phyloP scores from a whole-genome alignment of 805 yeast species.

The Blastobotrys americana region DNA sequence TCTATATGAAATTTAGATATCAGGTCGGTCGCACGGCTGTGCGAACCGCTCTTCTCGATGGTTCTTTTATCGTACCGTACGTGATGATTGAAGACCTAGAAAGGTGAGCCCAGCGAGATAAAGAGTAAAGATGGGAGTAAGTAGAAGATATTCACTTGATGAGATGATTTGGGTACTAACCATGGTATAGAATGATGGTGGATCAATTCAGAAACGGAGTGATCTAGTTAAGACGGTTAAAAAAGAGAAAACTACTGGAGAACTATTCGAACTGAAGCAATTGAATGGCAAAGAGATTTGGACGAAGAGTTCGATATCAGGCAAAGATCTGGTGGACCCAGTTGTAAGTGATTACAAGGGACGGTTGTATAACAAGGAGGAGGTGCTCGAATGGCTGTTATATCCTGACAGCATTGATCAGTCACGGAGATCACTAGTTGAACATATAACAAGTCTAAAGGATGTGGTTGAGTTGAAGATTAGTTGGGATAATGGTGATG shows the following conservation, averaged over 20 bases:
- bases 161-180: background rate
- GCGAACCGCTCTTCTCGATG: background rate
- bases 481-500: slow-evolving; percentile 13
- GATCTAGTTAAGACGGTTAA: slow-evolving; percentile 36
- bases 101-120: background rate
- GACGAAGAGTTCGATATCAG: slow-evolving; percentile 42
- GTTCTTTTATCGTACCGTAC: background rate
- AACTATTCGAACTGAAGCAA: slow-evolving; percentile 21
- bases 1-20: background rate
- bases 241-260: slow-evolving; percentile 19
- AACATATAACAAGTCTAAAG: slow-evolving; percentile 35
- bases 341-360: slow-evolving; percentile 65
- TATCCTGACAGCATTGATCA: slow-evolving; percentile 26
- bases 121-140: slow-evolving; percentile 14
- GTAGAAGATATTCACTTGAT: background rate
- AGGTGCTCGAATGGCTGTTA: slow-evolving; percentile 48
- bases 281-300: slow-evolving; percentile 31
- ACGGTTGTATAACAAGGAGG: slow-evolving; percentile 51
- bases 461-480: slow-evolving; percentile 39
- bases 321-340: slow-evolving; percentile 38
- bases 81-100: background rate
- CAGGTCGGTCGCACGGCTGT: background rate
- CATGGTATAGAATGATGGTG: slow-evolving; percentile 51
- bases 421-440: slow-evolving; percentile 5
- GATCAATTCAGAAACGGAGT: slow-evolving; percentile 54